Evolutionary conservation across 495 filamentous ascomycete genomes (phyloP), one percentile per base, ranked within the genome.

Genomic region (Trichoderma asperelloides): DNA sequence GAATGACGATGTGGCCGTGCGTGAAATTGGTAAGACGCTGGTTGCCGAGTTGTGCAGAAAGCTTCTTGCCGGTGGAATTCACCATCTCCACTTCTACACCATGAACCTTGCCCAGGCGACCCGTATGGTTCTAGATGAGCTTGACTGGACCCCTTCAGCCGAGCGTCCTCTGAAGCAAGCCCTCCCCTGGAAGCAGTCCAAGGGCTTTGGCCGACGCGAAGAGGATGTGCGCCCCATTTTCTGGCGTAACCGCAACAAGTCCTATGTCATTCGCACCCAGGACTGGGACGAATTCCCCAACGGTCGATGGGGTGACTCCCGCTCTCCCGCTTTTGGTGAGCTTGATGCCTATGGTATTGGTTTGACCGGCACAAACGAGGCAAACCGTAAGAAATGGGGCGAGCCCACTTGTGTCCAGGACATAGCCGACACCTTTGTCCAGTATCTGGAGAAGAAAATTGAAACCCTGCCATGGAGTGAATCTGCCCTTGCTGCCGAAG

Each of bases 281-380:
- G 93, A 97, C 70, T 99, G 96, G 96, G 96, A 99, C 71, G 96
- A 99, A 74, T 99, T 96, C 72, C 96, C 96, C 57, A 99, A 99
- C 80, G 96, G 96, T 43, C 90, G 96, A 76, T 99, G 96, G 96
- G 96, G 96, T 76, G 96, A 99, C 77, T 92, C 93, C 41, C 86
- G 96, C 65, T 98, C 96, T 37, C 96, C 96, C 68, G 96, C 96
- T 25, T 99, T 97, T 70, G 96, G 96, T 72, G 92, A 97, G 78
- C 83, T 99, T 47, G 96, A 99, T 78, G 86, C 91, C 37, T 99
- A 99, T 74, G 95, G 94, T 21, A 90, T 98, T 69, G 92, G 94
- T 62, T 79, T 99, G 68, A 96, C 93, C 68, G 96, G 96, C n/a
- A 94, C 91, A 9, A 99, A 97, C 75, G 94, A 98, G 77, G 89